A percentile compares a stretch with the other conserved stretches of the same genome.
Conservation (phyloP, 441 rosid genomes). For the Aleurites moluccanus region DNA sequence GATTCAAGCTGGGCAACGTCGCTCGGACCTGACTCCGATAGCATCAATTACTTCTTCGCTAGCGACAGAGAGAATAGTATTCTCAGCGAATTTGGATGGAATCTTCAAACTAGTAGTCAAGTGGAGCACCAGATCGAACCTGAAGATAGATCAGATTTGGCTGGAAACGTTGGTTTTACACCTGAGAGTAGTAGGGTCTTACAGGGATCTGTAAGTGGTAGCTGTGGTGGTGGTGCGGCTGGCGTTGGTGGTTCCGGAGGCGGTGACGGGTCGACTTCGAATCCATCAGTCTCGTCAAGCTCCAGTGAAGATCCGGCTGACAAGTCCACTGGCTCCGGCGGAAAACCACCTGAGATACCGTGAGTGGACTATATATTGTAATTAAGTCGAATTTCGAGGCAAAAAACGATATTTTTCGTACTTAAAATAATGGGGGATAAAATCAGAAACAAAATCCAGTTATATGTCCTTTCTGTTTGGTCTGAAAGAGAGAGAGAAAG, state of each 20-base stretch:
- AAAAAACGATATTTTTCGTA: conserved; percentile 20
- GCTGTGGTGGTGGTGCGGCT: conserved; percentile 15
- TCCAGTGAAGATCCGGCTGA: conserved; percentile 81
- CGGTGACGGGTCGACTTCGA: conserved; percentile 49
- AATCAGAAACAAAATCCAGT: conserved; percentile 14
- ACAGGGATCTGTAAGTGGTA: conserved; percentile 20
- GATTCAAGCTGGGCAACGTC: conserved; percentile 33
- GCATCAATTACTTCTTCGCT: conserved; percentile 44
- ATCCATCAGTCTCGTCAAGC: conserved; percentile 64
- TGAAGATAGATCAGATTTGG: conserved; percentile 28
- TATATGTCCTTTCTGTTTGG: neutral
- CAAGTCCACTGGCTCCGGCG: conserved; percentile 69
- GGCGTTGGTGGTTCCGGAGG: conserved; percentile 16
- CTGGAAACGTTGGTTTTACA: conserved; percentile 20
- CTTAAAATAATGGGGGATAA: neutral
- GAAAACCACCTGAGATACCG: conserved; percentile 76
- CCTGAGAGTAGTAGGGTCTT: conserved; percentile 17
- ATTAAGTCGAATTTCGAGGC: conserved; percentile 23
- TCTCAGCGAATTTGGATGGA: conserved; percentile 70
- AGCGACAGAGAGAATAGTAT: conserved; percentile 42
- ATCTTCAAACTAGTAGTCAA: conserved; percentile 28
- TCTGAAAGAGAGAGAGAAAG: conserved; percentile 20
- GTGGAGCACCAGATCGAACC: conserved; percentile 19
- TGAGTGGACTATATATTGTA: conserved; percentile 49
- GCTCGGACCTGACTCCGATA: conserved; percentile 42